Conservation (phyloP, 1,139 yeast genomes). For the Yamadazyma sp. region DNA sequence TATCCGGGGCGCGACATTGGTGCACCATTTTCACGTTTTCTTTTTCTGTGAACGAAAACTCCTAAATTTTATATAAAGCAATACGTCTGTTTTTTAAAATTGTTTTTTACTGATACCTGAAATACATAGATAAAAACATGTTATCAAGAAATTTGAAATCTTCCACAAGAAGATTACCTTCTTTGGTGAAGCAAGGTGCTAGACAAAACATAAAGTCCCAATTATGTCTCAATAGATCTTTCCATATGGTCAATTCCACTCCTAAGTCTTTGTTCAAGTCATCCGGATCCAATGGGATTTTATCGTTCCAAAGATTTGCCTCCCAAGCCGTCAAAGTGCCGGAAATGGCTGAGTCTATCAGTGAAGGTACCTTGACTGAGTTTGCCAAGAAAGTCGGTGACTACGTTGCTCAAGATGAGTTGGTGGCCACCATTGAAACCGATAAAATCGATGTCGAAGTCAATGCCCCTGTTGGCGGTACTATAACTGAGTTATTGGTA, state of each 20-base stretch:
- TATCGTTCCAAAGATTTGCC: slow-evolving; percentile 35
- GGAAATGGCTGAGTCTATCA: slow-evolving; percentile 97
- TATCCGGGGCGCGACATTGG: slow-evolving; percentile 4
- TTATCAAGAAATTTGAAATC: slow-evolving; percentile 24
- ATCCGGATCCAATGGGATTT: neutral
- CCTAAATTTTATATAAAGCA: slow-evolving; percentile 3
- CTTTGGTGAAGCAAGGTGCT: slow-evolving; percentile 7
- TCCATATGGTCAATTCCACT: slow-evolving; percentile 11
- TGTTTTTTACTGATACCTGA: neutral
- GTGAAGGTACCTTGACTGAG: slow-evolving; percentile 91
- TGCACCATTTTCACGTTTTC: neutral
- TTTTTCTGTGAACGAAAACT: slow-evolving; percentile 1
- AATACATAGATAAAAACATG: slow-evolving; percentile 13
- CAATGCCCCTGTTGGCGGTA: slow-evolving; percentile 92
- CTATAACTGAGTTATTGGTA: slow-evolving; percentile 80
- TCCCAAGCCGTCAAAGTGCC: slow-evolving; percentile 80
- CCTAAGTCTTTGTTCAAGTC: neutral
- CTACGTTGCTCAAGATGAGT: slow-evolving; percentile 82
- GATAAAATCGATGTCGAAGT: slow-evolving; percentile 98
- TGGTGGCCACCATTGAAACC: slow-evolving; percentile 95
- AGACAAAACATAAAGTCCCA: slow-evolving; percentile 15
- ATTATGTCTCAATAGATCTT: slow-evolving; percentile 15
- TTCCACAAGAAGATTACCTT: slow-evolving; percentile 20
- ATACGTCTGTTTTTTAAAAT: neutral
- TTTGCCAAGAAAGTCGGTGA: slow-evolving; percentile 86